Percentiles rank a stretch among this genome's conserved stretches.
These are phyloP conservation scores for Lanzia echinophila DNA, from an alignment of 2,329 filamentous ascomycete species.

Conservation along the genomic window DNA sequence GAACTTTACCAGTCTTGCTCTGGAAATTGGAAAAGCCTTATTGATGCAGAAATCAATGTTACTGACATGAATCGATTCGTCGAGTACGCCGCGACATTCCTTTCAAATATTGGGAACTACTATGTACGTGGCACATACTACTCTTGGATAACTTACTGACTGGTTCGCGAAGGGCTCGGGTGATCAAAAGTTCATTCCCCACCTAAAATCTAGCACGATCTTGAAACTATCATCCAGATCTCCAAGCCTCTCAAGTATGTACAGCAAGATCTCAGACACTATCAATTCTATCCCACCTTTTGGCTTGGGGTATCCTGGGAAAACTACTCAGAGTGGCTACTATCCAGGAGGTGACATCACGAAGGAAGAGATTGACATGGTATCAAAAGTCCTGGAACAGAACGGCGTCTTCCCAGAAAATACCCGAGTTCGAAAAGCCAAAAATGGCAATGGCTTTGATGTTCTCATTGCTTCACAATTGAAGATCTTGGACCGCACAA, in stretches of 20 bases:
- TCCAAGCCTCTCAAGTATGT: neutral
- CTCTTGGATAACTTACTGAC: neutral
- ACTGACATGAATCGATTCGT: conserved; percentile 36
- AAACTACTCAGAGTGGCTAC: neutral
- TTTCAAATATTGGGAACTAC: conserved; percentile 55
- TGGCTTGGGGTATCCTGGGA: neutral
- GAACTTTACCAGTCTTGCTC: conserved; percentile 42
- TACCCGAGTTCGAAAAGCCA: conserved; percentile 44
- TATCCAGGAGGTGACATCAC: conserved; percentile 29
- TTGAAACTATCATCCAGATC: conserved; percentile 1
- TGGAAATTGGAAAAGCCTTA: conserved; percentile 45
- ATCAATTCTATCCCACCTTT: neutral
- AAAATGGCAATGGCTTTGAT: conserved; percentile 37
- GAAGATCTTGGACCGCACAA: conserved; percentile 14
- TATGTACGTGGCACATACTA: conserved; percentile 35
- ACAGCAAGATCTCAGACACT: neutral
- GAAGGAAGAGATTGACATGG: conserved; percentile 45
- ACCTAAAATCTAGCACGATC: conserved; percentile 35
- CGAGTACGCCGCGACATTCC: conserved; percentile 49
- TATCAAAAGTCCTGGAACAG: conserved; percentile 44
- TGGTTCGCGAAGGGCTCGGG: conserved; percentile 39
- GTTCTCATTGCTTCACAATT: conserved; percentile 32
- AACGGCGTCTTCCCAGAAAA: conserved; percentile 50
- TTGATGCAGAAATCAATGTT: conserved; percentile 32
- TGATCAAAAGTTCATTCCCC: conserved; percentile 53